Evolutionary conservation across 768 basidiomycete species (phyloP), one percentile per base, ranked within the genome.

Genomic region (Lactarius vividus): DNA sequence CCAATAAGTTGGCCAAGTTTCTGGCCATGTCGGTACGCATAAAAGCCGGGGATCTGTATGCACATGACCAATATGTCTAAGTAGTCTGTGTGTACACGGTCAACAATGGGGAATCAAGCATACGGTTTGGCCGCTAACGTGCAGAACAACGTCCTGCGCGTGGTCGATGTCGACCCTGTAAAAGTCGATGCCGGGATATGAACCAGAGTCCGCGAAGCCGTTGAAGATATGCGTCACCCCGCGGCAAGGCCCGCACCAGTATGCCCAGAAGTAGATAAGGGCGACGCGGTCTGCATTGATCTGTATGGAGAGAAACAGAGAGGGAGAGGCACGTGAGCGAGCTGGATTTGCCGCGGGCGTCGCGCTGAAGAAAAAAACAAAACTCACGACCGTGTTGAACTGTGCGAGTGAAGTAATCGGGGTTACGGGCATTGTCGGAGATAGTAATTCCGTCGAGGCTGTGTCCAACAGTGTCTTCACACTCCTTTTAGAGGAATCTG

Each of bases 101-200:
- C 11, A 39, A 44, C 15, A n/a, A 18, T 20, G 10, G 5, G 35
- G 26, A 44, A 29, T 8, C 15, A 33, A 58, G 26, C 61, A 16
- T 10, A 66, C 65, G 16, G 65, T 66, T 39, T 66, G 65, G 4
- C 65, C 65, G 13, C 49, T 23, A 8, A 66, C 61, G 56, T 66
- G 61, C 39, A 54, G 44, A 7, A 54, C 61, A 29, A 66, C 33
- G 39, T 66, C 65, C 16, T 42, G 49, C 23, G 49, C 61, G 18
- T 66, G 55, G 57, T 66, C 65, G 31, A 66, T 66, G 56, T 66
- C 65, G 26, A 66, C 65, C 29, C 57, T 62, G 57, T 66, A 66
- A 37, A 66, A 66, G 52, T 66, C 65, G 57, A 66, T 52, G 40
- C 65, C 61, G 2, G 40, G 28, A 23, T 57, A 42, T 49, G 65